phyloP scores from a whole-genome alignment of 768 basidiomycete genomes.

The Tylopilus vinaceipallidus region DNA sequence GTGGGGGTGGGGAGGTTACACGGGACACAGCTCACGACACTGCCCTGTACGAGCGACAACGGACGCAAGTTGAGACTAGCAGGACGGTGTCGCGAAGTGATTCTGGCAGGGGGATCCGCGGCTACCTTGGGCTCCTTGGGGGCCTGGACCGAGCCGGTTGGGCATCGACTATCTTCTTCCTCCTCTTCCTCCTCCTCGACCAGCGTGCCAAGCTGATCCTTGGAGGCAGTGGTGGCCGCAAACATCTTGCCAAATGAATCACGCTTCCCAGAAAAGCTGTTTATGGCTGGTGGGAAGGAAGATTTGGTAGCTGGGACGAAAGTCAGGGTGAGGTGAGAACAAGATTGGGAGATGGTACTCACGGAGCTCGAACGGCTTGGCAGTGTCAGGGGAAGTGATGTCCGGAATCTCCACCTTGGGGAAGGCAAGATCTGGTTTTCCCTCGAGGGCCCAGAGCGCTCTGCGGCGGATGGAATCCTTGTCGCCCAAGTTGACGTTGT shows the following conservation, averaged over 20 bases:
- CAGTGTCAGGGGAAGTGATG: conserved; percentile 55
- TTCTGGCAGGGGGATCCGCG: conserved; percentile 36
- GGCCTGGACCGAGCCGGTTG: conserved; percentile 15
- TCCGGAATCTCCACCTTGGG: conserved; percentile 85
- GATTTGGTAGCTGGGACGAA: conserved; percentile 53
- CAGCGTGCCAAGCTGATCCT: conserved; percentile 76
- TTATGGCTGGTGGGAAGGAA: conserved; percentile 47
- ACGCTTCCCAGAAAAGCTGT: conserved; percentile 57
- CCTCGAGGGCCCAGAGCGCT: conserved; percentile 86
- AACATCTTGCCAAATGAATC: conserved; percentile 79
- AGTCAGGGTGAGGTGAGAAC: neutral
- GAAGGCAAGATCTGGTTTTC: conserved; percentile 68
- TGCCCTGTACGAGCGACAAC: conserved; percentile 63
- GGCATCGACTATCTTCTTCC: conserved; percentile 52
- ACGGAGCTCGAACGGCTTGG: conserved; percentile 68
- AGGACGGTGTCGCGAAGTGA: conserved; percentile 58
- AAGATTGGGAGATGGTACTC: conserved; percentile 31
- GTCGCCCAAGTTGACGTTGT: conserved; percentile 66
- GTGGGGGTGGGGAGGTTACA: conserved; percentile 53
- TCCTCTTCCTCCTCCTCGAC: conserved; percentile 89
- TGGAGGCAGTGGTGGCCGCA: conserved; percentile 56
- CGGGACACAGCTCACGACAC: conserved; percentile 34
- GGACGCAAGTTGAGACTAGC: conserved; percentile 66
- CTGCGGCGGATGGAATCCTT: conserved; percentile 78
- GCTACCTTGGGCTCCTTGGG: conserved; percentile 23